Evolutionary conservation across 257 asterid genomes (phyloP).

Genomic region (Datura wrightii): DNA sequence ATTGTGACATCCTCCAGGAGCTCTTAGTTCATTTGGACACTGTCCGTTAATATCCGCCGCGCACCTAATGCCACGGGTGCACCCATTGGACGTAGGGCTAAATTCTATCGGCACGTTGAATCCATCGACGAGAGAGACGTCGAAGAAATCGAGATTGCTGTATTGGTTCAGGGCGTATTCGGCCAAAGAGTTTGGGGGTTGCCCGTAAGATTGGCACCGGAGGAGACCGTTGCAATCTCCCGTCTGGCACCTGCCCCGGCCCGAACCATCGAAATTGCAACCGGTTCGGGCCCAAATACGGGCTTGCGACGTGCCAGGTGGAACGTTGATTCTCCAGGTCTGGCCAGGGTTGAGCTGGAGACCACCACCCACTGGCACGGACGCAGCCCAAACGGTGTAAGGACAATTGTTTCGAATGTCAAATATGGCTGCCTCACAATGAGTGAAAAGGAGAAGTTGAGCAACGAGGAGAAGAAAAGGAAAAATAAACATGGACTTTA

Average conservation of each 20-base stretch:
- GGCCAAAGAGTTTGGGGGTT: conserved; percentile 55
- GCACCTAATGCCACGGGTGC: conserved; percentile 34
- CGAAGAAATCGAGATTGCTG: conserved; percentile 45
- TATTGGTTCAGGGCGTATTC: conserved; percentile 51
- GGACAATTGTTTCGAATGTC: conserved; percentile 52
- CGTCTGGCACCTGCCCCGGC: conserved; percentile 51
- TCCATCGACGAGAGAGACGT: conserved; percentile 52
- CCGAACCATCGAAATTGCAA: conserved; percentile 49
- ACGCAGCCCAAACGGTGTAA: conserved; percentile 54
- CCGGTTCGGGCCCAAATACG: conserved; percentile 51
- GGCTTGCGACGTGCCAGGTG: conserved; percentile 41
- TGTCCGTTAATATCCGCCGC: background rate
- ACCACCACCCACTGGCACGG: conserved; percentile 57
- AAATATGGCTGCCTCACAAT: conserved; percentile 45
- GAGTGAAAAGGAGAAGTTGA: conserved; percentile 32
- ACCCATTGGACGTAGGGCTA: conserved; percentile 43
- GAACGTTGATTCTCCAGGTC: conserved; percentile 46
- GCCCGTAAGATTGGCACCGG: conserved; percentile 42
- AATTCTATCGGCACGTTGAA: conserved; percentile 56
- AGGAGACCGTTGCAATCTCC: conserved; percentile 58
- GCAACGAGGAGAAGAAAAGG: conserved; percentile 28
- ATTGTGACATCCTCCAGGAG: conserved; percentile 34
- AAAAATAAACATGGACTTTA: background rate
- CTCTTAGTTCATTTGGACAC: conserved; percentile 11
- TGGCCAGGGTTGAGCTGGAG: conserved; percentile 46